These are phyloP conservation scores for Ottelia alismoides DNA, from an alignment of 106 monocot species.

Conservation along the genomic window DNA sequence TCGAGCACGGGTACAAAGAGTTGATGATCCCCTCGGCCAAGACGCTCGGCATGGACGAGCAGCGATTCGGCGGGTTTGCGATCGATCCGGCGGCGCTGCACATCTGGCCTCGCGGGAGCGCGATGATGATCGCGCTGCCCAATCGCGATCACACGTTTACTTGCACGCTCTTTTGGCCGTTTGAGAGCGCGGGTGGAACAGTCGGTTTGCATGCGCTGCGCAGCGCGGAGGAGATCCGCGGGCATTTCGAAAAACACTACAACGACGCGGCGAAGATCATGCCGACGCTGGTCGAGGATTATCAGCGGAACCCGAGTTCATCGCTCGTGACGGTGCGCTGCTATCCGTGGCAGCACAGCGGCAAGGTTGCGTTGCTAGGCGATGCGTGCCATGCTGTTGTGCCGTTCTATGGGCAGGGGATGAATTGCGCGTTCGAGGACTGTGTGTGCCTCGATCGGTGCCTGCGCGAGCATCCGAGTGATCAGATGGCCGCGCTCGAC, in stretches of 20 bases:
- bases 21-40: background rate
- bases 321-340: background rate
- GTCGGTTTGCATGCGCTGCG: background rate
- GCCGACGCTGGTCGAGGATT: background rate
- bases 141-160: background rate
- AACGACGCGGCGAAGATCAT: background rate
- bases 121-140: background rate
- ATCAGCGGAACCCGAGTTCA: background rate
- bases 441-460: background rate
- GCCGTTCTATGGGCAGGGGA: background rate
- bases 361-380: background rate
- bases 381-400: background rate
- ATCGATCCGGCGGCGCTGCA: background rate
- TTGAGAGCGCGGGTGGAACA: background rate
- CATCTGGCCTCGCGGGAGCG: background rate
- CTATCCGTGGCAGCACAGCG: background rate
- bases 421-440: background rate
- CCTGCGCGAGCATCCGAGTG: background rate
- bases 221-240: background rate
- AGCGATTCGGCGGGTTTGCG: no score
- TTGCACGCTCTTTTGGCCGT: background rate
- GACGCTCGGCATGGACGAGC: no score
- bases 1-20: background rate
- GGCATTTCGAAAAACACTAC: background rate
- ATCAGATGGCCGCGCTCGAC: background rate